phyloP scores from a whole-genome alignment of 2,329 filamentous ascomycete genomes.

The Arthroderma uncinatum region DNA sequence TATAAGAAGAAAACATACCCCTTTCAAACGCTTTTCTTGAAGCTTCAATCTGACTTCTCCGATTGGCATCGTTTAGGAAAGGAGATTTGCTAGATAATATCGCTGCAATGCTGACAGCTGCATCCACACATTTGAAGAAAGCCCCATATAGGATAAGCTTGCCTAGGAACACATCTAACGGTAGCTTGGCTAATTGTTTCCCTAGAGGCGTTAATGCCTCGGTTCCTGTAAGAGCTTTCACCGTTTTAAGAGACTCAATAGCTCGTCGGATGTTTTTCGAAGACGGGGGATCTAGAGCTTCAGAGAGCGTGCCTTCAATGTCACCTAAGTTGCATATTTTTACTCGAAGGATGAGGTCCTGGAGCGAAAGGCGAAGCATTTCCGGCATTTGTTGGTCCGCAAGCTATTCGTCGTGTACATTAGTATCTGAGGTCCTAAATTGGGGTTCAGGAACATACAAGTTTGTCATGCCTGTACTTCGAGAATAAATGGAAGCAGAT shows the following conservation, averaged over 20 bases:
- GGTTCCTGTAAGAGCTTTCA: slow-evolving; percentile 66
- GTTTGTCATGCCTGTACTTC: slow-evolving; percentile 69
- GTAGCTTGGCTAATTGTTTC: slow-evolving; percentile 72
- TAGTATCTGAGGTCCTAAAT: background rate
- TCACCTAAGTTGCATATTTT: slow-evolving; percentile 95
- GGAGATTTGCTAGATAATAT: slow-evolving; percentile 92
- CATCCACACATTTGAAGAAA: slow-evolving; percentile 84
- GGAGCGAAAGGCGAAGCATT: slow-evolving; percentile 84
- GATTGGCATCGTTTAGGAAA: slow-evolving; percentile 76
- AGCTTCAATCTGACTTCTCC: slow-evolving; percentile 68
- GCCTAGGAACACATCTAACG: slow-evolving; percentile 85
- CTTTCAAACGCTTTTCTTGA: slow-evolving; percentile 68
- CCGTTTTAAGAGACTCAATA: slow-evolving; percentile 85
- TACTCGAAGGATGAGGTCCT: slow-evolving; percentile 88
- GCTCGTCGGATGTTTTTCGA: slow-evolving; percentile 86
- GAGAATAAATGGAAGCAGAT: slow-evolving; percentile 96
- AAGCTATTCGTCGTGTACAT: slow-evolving; percentile 42
- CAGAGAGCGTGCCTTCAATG: slow-evolving; percentile 77
- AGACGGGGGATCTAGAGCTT: slow-evolving; percentile 81
- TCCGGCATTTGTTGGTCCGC: slow-evolving; percentile 91
- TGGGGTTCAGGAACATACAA: slow-evolving; percentile 28
- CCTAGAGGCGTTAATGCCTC: slow-evolving; percentile 85
- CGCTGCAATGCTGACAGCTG: slow-evolving; percentile 80
- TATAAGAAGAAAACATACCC: slow-evolving; percentile 30
- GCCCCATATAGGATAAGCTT: slow-evolving; percentile 82